Conservation (phyloP, 176 grass and related monocot species). For the Oryza punctata region DNA sequence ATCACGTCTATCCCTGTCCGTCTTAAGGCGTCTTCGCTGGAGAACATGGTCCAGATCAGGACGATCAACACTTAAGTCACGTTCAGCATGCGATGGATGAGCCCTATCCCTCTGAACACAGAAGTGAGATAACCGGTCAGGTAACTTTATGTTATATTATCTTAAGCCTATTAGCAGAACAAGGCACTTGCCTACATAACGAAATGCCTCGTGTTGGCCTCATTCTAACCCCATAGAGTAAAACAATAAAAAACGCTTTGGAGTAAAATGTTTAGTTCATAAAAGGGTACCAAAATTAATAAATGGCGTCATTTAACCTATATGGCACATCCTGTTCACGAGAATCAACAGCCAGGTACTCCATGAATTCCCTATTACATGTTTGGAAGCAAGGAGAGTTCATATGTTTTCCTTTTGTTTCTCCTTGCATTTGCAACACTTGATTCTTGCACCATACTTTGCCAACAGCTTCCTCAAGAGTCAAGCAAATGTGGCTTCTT, state of each 20-base stretch:
- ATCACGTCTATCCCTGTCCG: slow-evolving; percentile 72
- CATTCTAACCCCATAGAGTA: not conserved
- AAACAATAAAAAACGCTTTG: slow-evolving; percentile 9
- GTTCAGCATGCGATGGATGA: slow-evolving; percentile 70
- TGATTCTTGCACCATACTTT: not conserved
- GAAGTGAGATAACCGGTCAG: slow-evolving; percentile 5
- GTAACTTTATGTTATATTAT: not conserved
- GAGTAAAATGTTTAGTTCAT: not conserved
- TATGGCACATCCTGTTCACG: slow-evolving; percentile 2
- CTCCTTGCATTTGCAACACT: not conserved
- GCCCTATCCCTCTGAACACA: slow-evolving; percentile 75
- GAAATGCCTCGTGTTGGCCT: slow-evolving; percentile 18
- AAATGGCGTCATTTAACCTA: not conserved
- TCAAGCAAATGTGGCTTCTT: slow-evolving; percentile 11
- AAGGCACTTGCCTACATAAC: not conserved
- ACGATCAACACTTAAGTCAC: slow-evolving; percentile 86
- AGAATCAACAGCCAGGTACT: not conserved
- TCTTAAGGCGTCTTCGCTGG: slow-evolving; percentile 72
- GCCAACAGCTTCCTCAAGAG: not conserved
- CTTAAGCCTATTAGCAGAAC: slow-evolving; percentile 4
- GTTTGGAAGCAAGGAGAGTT: not conserved
- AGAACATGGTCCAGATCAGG: slow-evolving; percentile 88
- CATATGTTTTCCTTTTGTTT: not conserved
- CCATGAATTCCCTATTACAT: not conserved
- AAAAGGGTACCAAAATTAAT: slow-evolving; percentile 1